These are phyloP conservation scores for Paramyrothecium sp. DNA, from an alignment of 2,329 filamentous ascomycete species.

Conservation along the genomic window DNA sequence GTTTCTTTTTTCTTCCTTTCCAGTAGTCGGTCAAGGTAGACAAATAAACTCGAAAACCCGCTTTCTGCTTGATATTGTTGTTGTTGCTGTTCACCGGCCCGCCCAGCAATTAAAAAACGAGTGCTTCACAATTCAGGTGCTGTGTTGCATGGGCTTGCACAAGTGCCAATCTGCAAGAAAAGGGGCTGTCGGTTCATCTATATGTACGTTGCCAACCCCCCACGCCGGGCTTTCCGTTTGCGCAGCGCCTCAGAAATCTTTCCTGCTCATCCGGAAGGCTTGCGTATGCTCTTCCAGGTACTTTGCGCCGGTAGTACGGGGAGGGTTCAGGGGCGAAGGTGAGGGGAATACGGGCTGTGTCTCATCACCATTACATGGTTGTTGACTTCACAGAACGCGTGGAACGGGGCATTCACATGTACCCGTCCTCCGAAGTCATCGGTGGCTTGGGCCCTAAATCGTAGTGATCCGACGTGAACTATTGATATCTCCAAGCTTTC, in stretches of 20 bases:
- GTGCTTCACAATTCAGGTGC: background rate
- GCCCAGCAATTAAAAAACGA: no score
- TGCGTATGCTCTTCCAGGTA: background rate
- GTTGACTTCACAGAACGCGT: background rate
- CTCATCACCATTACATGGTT: background rate
- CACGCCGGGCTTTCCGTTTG: background rate
- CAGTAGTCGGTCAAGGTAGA: no score
- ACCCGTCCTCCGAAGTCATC: background rate
- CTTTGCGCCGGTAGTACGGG: background rate
- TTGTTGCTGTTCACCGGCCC: no score
- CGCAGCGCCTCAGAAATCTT: background rate
- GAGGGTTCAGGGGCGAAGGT: background rate
- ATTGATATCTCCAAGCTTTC: no score
- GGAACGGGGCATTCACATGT: no score
- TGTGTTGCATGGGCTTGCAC: background rate
- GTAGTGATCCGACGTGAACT: no score
- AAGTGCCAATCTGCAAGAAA: background rate
- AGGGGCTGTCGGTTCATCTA: background rate
- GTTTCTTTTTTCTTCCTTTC: background rate
- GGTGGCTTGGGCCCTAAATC: background rate
- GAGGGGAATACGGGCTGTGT: background rate
- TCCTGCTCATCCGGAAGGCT: background rate
- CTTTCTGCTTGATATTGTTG: no score
- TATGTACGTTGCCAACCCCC: background rate
- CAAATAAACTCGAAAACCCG: no score